Percentiles rank a stretch among this genome's conserved stretches.
phyloP scores from a whole-genome alignment of 768 basidiomycete species.

The Harrya chromipes region DNA sequence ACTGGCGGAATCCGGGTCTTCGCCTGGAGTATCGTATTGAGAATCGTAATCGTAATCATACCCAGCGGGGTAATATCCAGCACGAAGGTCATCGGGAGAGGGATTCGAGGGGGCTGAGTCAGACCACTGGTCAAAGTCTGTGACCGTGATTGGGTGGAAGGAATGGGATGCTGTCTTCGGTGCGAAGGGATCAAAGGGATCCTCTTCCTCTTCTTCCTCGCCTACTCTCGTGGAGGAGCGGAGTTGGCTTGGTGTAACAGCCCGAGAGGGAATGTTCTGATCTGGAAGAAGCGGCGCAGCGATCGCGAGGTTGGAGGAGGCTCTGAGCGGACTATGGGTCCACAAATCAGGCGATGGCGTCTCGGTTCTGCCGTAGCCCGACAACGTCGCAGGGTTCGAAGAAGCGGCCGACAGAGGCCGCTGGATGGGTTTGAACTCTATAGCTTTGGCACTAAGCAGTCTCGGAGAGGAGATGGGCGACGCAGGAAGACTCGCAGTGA shows the following conservation, averaged over 20 bases:
- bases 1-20: constrained; percentile 52
- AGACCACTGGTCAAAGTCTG: constrained; percentile 62
- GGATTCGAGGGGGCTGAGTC: constrained; percentile 52
- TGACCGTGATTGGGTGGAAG: constrained; percentile 60
- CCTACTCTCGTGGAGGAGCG: constrained; percentile 60
- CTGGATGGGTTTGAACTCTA: constrained; percentile 82
- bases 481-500: constrained; percentile 76
- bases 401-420: constrained; percentile 74
- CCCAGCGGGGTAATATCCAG: constrained; percentile 28
- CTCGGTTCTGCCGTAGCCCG: constrained; percentile 53
- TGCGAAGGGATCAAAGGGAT: constrained; percentile 79
- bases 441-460: constrained; percentile 85
- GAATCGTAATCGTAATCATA: constrained; percentile 34
- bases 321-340: constrained; percentile 68
- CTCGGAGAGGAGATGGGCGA: constrained; percentile 86
- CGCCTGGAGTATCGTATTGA: constrained; percentile 30
- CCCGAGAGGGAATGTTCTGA: constrained; percentile 45
- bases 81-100: constrained; percentile 49
- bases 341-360: constrained; percentile 90
- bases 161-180: constrained; percentile 43
- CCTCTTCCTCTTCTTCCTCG: constrained; percentile 73
- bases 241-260: constrained; percentile 68
- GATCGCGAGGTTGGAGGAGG: constrained; percentile 84
- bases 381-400: constrained; percentile 50
- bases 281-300: constrained; percentile 87